Evolutionary conservation across 2,329 filamentous ascomycete species (phyloP), one percentile per base, ranked within the genome.

Genomic region (Fusarium sublunatum): DNA sequence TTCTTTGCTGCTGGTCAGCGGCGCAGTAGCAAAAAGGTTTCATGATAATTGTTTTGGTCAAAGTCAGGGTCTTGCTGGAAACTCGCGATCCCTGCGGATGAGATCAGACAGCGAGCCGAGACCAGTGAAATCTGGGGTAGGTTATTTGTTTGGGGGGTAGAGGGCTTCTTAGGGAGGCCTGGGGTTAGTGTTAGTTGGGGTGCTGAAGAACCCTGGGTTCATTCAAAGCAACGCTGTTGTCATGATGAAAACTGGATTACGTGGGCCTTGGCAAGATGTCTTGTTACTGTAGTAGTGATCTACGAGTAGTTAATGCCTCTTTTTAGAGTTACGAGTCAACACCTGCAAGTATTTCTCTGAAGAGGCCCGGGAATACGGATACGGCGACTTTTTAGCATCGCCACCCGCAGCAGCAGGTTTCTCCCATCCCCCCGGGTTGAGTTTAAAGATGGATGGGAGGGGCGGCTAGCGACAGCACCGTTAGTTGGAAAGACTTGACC

Each of bases 71-170:
- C 39, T 29, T 28, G 26, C 28, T 22, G 29, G 29, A 22, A 28
- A 44, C 31, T 32, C 36, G 11, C 11, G 22, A 57, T 36, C 58
- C 58, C 55, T 61, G 58, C 24, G 42, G 46, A 56, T 60, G 49
- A 50, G 57, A 58, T 63, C 52, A 51, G 42, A 6, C 19, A 56
- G 35, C 34, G 34, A 55, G 31, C 25, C 12, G 13, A 55, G 44
- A 22, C 22, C 42, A 48, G 13, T 41, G 3, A 35, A 65, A 65
- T 66, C 62, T 31, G 62, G 62, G 62, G 62, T 54, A 42, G n/a
- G n/a, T n/a, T n/a, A n/a, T 41, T 31, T 26, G 44, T 54, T 58
- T 56, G 61, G 50, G 50, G 61, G 51, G 11, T n/a, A n/a, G n/a
- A 36, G 28, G 11, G 51, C 46, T 25, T 52, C 19, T 31, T 39